phyloP scores from a whole-genome alignment of 768 basidiomycete genomes.

The Amanita muscaria region DNA sequence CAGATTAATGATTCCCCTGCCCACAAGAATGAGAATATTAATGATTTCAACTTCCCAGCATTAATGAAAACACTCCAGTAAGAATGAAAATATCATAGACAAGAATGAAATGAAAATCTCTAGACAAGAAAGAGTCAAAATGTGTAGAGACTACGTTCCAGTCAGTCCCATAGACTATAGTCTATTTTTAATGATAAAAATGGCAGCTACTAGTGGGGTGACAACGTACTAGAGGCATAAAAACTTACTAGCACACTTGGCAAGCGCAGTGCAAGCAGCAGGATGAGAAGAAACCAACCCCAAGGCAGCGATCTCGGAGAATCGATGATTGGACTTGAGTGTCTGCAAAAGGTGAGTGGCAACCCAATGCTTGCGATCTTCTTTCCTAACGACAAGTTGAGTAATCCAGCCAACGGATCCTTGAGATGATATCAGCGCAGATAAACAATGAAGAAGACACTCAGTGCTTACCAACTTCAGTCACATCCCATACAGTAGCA shows the following conservation, averaged over 20 bases:
- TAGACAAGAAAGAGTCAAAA: too few relatives aligned
- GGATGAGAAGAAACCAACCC: slow-evolving; percentile 26
- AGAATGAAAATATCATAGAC: too few relatives aligned
- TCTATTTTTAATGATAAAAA: too few relatives aligned
- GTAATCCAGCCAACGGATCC: slow-evolving; percentile 25
- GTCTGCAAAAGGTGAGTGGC: slow-evolving; percentile 21
- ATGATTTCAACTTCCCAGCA: too few relatives aligned
- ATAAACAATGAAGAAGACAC: background rate
- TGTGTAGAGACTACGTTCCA: too few relatives aligned
- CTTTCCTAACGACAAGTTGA: slow-evolving; percentile 23
- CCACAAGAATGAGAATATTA: too few relatives aligned
- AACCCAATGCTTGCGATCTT: slow-evolving; percentile 18
- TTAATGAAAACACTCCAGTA: too few relatives aligned
- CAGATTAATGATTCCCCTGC: too few relatives aligned
- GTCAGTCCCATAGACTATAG: too few relatives aligned
- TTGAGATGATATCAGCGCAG: background rate
- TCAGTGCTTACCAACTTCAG: slow-evolving; percentile 16
- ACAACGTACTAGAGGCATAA: too few relatives aligned
- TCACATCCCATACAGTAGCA: slow-evolving; percentile 22
- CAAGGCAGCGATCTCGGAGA: slow-evolving; percentile 16
- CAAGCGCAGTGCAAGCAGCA: slow-evolving; percentile 18
- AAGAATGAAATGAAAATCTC: too few relatives aligned
- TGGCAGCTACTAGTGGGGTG: too few relatives aligned
- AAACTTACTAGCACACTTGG: slow-evolving; percentile 22
- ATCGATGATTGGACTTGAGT: slow-evolving; percentile 13